Evolutionary conservation across 768 basidiomycete species (phyloP).

Genomic region (Agrocybe chaxingu): DNA sequence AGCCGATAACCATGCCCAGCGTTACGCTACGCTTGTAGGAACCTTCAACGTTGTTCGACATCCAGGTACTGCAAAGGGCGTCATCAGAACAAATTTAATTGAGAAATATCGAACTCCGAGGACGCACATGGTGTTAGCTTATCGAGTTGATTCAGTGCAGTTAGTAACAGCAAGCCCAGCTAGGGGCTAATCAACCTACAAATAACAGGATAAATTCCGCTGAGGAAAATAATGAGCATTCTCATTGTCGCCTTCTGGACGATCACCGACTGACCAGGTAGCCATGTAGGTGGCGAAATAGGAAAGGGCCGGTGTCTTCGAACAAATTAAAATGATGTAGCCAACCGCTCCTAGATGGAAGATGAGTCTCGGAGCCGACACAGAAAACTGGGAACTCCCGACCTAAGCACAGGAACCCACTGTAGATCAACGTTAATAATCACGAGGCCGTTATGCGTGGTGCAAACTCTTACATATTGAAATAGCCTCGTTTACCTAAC

Average conservation of each 20-base stretch:
- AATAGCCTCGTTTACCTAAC: slow-evolving; percentile 54
- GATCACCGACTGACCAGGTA: slow-evolving; percentile 44
- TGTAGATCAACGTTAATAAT: slow-evolving; percentile 8
- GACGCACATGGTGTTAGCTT: slow-evolving; percentile 59
- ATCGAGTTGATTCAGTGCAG: background rate
- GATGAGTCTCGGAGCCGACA: slow-evolving; percentile 3
- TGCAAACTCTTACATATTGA: slow-evolving; percentile 52
- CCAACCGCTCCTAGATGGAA: slow-evolving; percentile 45
- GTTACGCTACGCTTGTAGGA: slow-evolving; percentile 73
- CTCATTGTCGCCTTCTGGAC: too few relatives aligned
- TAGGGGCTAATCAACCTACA: slow-evolving; percentile 36
- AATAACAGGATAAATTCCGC: slow-evolving; percentile 75
- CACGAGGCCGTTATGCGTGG: background rate
- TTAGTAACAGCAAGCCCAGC: background rate
- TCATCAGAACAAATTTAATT: background rate
- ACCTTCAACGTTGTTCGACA: slow-evolving; percentile 72
- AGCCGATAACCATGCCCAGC: slow-evolving; percentile 66
- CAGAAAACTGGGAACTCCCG: slow-evolving; percentile 18
- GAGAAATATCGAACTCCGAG: background rate
- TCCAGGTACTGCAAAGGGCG: slow-evolving; percentile 39
- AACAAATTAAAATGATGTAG: slow-evolving; percentile 68
- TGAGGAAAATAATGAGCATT: slow-evolving; percentile 14
- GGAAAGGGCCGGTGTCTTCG: slow-evolving; percentile 59
- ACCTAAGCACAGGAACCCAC: slow-evolving; percentile 36
- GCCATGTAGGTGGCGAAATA: slow-evolving; percentile 74